Evolutionary conservation across 108 stramenopile genomes (phyloP), one percentile per base, ranked within the genome.

Genomic region (Epithemia pelagica): DNA sequence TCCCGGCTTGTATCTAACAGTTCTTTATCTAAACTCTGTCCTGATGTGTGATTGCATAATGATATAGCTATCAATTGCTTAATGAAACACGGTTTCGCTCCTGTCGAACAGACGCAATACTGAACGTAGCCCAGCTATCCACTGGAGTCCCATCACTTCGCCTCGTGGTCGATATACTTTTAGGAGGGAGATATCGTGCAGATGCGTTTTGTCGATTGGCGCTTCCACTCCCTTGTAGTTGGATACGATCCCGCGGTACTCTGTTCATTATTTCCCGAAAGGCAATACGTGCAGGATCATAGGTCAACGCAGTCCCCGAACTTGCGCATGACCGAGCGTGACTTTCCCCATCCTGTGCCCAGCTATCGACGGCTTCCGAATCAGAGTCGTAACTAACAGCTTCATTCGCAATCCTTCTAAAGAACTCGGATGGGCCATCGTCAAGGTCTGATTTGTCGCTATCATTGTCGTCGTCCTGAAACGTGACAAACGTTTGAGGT

Each of bases 341-440:
- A 24, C 64, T 64, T 1, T 61, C 67, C 19, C 51, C 63, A 28
- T 65, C 64, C 52, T 77, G 76, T 21, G 81, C 81, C 81, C 81
- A 82, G 32, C 77, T 78, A 67, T 82, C 81, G n/a, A 46, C 59
- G 10, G 81, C 81, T 22, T 82, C 81, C 20, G 77, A 78, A 70
- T 82, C 81, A 1, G 64, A 59, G 29, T 82, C 81, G 67, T 72
- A 82, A 0, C 32, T 31, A 2, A 82, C 76, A 31, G 70, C 60
- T 58, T 82, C 68, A n/a, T 65, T 33, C 21, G 81, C 76, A 57
- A 82, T 58, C 18, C 52, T 46, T 24, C 61, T 46, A 28, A 81
- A 59, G 64, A 76, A 80, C 5, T 72, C 66, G 25, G 66, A 52
- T 30, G 60, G 30, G 1, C 20, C 23, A 15, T 32, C 23, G 21